A percentile compares a stretch with the other conserved stretches of the same genome.
These are phyloP conservation scores for Fulvia fulva DNA, from an alignment of 2,329 filamentous ascomycete genomes.

Conservation along the genomic window DNA sequence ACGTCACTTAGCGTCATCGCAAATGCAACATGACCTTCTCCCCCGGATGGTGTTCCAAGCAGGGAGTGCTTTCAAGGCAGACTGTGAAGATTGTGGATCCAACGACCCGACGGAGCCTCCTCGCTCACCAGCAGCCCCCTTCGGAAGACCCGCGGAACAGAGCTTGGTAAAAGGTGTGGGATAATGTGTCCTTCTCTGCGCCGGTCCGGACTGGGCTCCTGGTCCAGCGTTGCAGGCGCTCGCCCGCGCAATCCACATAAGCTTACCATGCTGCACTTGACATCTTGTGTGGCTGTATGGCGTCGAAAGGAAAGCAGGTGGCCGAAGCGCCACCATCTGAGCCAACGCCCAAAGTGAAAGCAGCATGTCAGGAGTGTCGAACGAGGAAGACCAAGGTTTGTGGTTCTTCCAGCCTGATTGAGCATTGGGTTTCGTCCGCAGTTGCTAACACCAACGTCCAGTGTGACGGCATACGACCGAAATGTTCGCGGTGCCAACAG, in stretches of 20 bases:
- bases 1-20: no score
- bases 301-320: neutral
- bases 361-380: constrained; percentile 13
- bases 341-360: constrained; percentile 9
- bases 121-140: neutral
- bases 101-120: neutral
- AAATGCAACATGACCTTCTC: no score
- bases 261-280: neutral
- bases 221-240: neutral
- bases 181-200: neutral
- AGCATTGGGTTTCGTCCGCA: neutral
- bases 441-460: neutral
- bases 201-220: neutral
- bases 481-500: constrained; percentile 6
- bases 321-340: neutral
- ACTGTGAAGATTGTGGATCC: neutral
- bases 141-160: neutral
- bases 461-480: constrained; percentile 13
- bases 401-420: neutral
- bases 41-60: neutral
- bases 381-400: constrained; percentile 12
- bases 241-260: neutral
- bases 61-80: neutral
- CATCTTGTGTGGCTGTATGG: neutral
- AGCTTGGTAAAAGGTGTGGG: neutral